Evolutionary conservation across 2,329 filamentous ascomycete genomes (phyloP).

Genomic region (Pseudogymnoascus sp.): DNA sequence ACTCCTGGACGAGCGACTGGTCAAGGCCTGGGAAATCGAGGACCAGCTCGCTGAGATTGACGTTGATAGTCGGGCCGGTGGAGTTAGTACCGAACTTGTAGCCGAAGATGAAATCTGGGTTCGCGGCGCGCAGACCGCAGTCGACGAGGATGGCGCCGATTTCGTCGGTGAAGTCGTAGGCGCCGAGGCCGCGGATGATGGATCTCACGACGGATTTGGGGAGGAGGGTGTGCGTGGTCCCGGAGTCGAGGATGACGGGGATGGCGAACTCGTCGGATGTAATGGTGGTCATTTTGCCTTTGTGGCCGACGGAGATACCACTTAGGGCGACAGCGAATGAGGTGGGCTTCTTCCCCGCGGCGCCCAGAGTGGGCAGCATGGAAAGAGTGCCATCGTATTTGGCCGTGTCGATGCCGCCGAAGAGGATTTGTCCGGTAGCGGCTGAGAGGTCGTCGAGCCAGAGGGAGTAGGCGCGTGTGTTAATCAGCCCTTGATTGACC

Average conservation of each 20-base stretch:
- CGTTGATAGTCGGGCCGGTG: slow-evolving; percentile 39
- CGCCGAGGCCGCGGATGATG: slow-evolving; percentile 49
- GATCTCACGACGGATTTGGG: slow-evolving; percentile 50
- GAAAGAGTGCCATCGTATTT: slow-evolving; percentile 61
- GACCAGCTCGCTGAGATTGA: slow-evolving; percentile 44
- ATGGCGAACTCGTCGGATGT: slow-evolving; percentile 22
- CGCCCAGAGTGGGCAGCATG: slow-evolving; percentile 45
- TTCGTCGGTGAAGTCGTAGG: slow-evolving; percentile 35
- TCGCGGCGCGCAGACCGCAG: slow-evolving; percentile 34
- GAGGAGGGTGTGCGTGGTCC: slow-evolving; percentile 64
- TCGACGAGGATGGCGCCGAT: slow-evolving; percentile 33
- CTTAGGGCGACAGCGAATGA: slow-evolving; percentile 35
- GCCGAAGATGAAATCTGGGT: slow-evolving; percentile 34
- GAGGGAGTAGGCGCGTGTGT: slow-evolving; percentile 58
- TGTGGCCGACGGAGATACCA: slow-evolving; percentile 32
- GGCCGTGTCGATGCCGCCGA: slow-evolving; percentile 70
- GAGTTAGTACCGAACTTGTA: slow-evolving; percentile 44
- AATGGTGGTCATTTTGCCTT: slow-evolving; percentile 38
- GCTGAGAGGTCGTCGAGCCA: slow-evolving; percentile 52
- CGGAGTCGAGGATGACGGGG: slow-evolving; percentile 64
- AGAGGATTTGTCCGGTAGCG: slow-evolving; percentile 63
- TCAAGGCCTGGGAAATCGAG: slow-evolving; percentile 17
- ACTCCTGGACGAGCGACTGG: slow-evolving; percentile 25
- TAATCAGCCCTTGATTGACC: slow-evolving; percentile 52
- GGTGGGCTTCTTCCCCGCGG: slow-evolving; percentile 36